phyloP scores from a whole-genome alignment of 2,329 filamentous ascomycete genomes.

The Dothistroma septosporum region DNA sequence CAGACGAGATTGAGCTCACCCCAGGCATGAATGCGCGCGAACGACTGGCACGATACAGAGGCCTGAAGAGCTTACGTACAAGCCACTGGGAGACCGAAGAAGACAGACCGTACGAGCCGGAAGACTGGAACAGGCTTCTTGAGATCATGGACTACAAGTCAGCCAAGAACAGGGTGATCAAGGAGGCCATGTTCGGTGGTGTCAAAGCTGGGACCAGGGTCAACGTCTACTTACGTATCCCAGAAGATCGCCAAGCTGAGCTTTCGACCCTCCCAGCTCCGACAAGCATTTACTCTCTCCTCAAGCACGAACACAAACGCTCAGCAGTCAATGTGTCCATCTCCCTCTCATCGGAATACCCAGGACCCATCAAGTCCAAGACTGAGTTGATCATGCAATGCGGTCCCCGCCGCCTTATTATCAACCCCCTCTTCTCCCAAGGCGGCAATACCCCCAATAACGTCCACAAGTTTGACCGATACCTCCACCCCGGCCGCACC shows the following conservation, averaged over 20 bases:
- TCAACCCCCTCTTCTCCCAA: slow-evolving; percentile 88
- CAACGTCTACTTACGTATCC: slow-evolving; percentile 64
- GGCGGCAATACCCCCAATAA: slow-evolving; percentile 90
- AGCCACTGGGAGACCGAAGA: slow-evolving; percentile 87
- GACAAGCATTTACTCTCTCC: slow-evolving; percentile 74
- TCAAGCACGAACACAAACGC: slow-evolving; percentile 93
- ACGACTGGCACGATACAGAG: slow-evolving; percentile 78
- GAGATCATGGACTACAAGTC: slow-evolving; percentile 87
- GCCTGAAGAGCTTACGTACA: slow-evolving; percentile 83
- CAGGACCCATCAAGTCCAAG: slow-evolving; percentile 80
- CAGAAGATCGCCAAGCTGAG: slow-evolving; percentile 40
- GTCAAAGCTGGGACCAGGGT: slow-evolving; percentile 80
- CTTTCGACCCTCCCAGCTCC: slow-evolving; percentile 57
- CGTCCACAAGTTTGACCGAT: slow-evolving; percentile 94
- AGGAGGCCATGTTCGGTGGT: slow-evolving; percentile 84
- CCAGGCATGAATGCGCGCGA: slow-evolving; percentile 83
- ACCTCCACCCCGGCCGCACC: slow-evolving; percentile 82
- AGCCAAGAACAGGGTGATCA: slow-evolving; percentile 68
- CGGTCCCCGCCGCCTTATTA: slow-evolving; percentile 77
- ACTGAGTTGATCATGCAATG: slow-evolving; percentile 88
- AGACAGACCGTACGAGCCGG: slow-evolving; percentile 79
- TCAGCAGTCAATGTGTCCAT: slow-evolving; percentile 87
- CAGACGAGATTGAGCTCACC: slow-evolving; percentile 92
- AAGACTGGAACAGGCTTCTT: slow-evolving; percentile 81
- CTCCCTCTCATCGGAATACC: slow-evolving; percentile 72